phyloP scores from a whole-genome alignment of 1,139 yeast species.

The Saccharomyces hybrid region DNA sequence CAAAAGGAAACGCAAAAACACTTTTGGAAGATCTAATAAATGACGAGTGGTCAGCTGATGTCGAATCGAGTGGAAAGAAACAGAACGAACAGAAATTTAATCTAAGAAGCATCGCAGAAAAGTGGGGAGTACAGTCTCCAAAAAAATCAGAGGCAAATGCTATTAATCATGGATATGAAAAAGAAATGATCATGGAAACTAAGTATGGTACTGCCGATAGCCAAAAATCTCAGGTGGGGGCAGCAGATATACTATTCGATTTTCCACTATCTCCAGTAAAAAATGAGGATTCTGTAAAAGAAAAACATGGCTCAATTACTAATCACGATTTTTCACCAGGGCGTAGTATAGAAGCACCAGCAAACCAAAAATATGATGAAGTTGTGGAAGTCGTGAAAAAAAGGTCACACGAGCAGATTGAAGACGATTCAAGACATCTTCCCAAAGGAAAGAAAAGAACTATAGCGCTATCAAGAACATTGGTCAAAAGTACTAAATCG shows the following conservation, averaged over 20 bases:
- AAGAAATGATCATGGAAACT: background rate
- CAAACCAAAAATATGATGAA: background rate
- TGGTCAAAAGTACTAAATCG: background rate
- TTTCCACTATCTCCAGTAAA: background rate
- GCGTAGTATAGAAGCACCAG: background rate
- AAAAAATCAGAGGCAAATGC: background rate
- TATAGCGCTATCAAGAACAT: background rate
- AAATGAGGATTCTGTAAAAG: background rate
- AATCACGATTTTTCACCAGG: background rate
- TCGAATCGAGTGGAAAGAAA: background rate
- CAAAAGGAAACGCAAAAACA: background rate
- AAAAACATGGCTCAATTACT: background rate
- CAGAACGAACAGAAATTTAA: background rate
- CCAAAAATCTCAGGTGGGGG: background rate
- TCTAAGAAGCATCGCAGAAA: background rate
- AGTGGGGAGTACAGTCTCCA: background rate
- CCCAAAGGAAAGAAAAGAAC: background rate
- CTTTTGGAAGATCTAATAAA: background rate
- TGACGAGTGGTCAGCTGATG: background rate
- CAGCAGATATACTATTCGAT: background rate
- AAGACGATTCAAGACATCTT: background rate
- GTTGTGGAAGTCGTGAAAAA: background rate
- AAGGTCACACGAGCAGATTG: background rate
- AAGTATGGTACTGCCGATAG: background rate
- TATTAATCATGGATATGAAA: background rate